A percentile compares a stretch with the other conserved stretches of the same genome.
Conservation (phyloP, 768 basidiomycete genomes). For the Mycena kentingensis region DNA sequence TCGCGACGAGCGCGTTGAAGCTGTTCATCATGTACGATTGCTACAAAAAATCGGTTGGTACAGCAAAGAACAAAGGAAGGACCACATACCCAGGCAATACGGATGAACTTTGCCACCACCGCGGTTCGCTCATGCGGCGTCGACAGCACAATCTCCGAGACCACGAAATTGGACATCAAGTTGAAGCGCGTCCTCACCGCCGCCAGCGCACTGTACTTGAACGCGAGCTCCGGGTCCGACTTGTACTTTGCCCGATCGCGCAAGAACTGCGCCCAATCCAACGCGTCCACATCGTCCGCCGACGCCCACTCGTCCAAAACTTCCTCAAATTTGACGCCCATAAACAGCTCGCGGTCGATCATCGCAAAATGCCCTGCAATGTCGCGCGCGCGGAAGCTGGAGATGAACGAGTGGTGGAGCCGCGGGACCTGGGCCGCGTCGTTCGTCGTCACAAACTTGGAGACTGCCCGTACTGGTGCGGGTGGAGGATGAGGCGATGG, state of each 20-base stretch:
- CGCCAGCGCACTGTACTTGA: constrained; percentile 72
- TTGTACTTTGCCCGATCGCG: constrained; percentile 74
- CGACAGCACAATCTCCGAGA: constrained; percentile 80
- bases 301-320: constrained; percentile 71
- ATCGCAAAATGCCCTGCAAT: constrained; percentile 81
- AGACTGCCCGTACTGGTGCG: constrained; percentile 30
- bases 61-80: constrained; percentile 4
- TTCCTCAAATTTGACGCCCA: constrained; percentile 85
- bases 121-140: constrained; percentile 61
- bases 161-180: constrained; percentile 76
- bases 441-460: constrained; percentile 37
- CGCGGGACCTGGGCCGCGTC: constrained; percentile 40
- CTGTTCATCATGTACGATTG: constrained; percentile 80
- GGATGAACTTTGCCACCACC: constrained; percentile 78
- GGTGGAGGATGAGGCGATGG: constrained; percentile 23
- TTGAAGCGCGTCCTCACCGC: constrained; percentile 84
- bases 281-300: constrained; percentile 62
- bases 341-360: constrained; percentile 87
- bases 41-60: constrained; percentile 38
- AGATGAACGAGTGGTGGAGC: constrained; percentile 72
- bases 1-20: constrained; percentile 77
- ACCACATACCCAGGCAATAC: constrained; percentile 75
- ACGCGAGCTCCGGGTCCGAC: constrained; percentile 53
- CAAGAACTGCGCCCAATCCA: constrained; percentile 84
- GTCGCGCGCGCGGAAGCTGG: constrained; percentile 58